Evolutionary conservation across 352 stramenopile species (phyloP).

Genomic region (Phytophthora tentaculata): DNA sequence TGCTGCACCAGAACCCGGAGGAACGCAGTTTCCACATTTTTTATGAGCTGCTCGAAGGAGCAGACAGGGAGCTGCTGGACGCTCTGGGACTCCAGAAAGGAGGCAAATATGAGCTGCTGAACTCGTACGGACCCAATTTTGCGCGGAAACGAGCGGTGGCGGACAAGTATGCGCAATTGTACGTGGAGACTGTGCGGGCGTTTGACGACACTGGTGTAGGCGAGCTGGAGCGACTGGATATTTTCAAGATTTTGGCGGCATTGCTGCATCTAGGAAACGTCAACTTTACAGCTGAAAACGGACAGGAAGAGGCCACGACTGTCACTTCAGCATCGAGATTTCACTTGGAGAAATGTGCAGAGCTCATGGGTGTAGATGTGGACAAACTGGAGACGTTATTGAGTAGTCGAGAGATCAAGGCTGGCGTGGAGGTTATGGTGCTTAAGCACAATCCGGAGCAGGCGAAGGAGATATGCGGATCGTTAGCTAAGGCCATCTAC

Average conservation of each 20-base stretch:
- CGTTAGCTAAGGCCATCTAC: conserved; percentile 97
- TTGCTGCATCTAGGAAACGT: conserved; percentile 97
- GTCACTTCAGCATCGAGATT: conserved; percentile 45
- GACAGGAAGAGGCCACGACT: conserved; percentile 52
- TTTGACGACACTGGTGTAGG: conserved; percentile 79
- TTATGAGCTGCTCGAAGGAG: conserved; percentile 93
- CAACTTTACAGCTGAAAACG: conserved; percentile 62
- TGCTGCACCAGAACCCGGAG: conserved; percentile 92
- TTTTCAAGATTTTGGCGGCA: conserved; percentile 86
- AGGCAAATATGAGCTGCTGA: conserved; percentile 89
- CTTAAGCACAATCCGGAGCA: conserved; percentile 75
- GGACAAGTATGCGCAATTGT: conserved; percentile 65
- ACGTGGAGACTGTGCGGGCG: conserved; percentile 70
- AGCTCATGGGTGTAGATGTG: conserved; percentile 87
- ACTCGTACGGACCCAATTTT: conserved; percentile 75
- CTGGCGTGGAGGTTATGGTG: conserved; percentile 89
- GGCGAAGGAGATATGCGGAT: conserved; percentile 91
- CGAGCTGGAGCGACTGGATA: conserved; percentile 48
- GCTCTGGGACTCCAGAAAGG: conserved; percentile 65
- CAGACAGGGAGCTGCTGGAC: conserved; percentile 63
- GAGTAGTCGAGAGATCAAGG: conserved; percentile 92
- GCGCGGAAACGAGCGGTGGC: conserved; percentile 36
- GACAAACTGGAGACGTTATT: conserved; percentile 89
- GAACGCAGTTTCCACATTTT: conserved; percentile 97
- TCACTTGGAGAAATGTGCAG: conserved; percentile 84